Evolutionary conservation across 306 rosid genomes (phyloP).

Genomic region (Cicer yamashitae): DNA sequence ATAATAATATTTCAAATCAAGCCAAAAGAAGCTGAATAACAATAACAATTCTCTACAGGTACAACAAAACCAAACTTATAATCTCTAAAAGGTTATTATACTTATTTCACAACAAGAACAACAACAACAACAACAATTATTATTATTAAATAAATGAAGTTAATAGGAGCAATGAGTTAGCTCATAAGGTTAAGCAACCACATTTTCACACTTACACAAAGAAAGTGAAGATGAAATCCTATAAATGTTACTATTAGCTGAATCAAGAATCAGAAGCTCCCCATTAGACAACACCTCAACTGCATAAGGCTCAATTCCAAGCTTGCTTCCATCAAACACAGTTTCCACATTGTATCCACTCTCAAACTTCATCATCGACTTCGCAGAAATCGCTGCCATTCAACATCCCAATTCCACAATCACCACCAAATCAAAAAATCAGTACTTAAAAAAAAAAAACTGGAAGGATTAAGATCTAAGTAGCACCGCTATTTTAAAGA

Average conservation of each 20-base stretch:
- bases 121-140: neutral
- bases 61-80: slow-evolving; percentile 33
- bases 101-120: neutral
- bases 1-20: slow-evolving; percentile 23
- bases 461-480: slow-evolving; percentile 22
- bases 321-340: slow-evolving; percentile 97
- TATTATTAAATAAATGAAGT: neutral
- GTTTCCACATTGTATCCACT: slow-evolving; percentile 89
- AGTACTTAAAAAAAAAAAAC: neutral
- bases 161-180: slow-evolving; percentile 33
- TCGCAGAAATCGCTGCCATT: slow-evolving; percentile 64
- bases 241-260: slow-evolving; percentile 80
- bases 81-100: neutral
- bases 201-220: slow-evolving; percentile 66
- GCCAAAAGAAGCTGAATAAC: slow-evolving; percentile 8
- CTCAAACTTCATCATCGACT: slow-evolving; percentile 87
- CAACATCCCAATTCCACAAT: slow-evolving; percentile 43
- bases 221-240: slow-evolving; percentile 83
- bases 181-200: slow-evolving; percentile 28
- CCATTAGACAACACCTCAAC: slow-evolving; percentile 81
- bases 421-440: neutral
- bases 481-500: neutral
- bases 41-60: slow-evolving; percentile 10
- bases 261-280: slow-evolving; percentile 87
- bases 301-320: slow-evolving; percentile 88